Conservation (phyloP, 2,329 filamentous ascomycete genomes). For the Pseudocercospora cruenta region DNA sequence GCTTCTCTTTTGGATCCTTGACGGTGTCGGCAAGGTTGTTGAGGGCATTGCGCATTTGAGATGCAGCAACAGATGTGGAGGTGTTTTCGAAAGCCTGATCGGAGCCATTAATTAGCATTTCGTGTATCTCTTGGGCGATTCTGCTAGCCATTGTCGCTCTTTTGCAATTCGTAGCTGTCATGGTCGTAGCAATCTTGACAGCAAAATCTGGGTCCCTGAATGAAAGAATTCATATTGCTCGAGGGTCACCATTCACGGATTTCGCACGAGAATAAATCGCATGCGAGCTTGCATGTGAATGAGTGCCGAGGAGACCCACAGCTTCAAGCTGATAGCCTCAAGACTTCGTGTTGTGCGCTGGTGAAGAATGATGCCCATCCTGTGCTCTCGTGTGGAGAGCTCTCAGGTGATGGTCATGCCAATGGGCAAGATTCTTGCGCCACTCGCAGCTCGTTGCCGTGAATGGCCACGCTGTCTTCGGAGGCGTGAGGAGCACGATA, state of each 20-base stretch:
- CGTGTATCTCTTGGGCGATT: slow-evolving; percentile 14
- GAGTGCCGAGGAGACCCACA: too few relatives aligned
- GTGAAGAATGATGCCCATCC: too few relatives aligned
- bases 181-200: background rate
- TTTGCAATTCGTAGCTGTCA: background rate
- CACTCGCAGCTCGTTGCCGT: background rate
- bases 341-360: too few relatives aligned
- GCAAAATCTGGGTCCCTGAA: background rate
- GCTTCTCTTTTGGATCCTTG: slow-evolving; percentile 73
- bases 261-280: too few relatives aligned
- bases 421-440: background rate
- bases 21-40: slow-evolving; percentile 91
- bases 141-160: slow-evolving; percentile 12
- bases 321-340: too few relatives aligned
- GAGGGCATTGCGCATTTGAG: slow-evolving; percentile 97
- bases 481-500: background rate
- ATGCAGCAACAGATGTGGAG: slow-evolving; percentile 94
- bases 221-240: background rate
- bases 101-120: slow-evolving; percentile 23
- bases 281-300: too few relatives aligned
- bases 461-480: background rate
- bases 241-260: background rate
- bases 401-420: slow-evolving; percentile 5
- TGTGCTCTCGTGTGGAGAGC: background rate
- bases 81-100: slow-evolving; percentile 96